Base-by-base conservation (phyloP, 2,329 filamentous ascomycete genomes). In the Alternaria viburni region DNA sequence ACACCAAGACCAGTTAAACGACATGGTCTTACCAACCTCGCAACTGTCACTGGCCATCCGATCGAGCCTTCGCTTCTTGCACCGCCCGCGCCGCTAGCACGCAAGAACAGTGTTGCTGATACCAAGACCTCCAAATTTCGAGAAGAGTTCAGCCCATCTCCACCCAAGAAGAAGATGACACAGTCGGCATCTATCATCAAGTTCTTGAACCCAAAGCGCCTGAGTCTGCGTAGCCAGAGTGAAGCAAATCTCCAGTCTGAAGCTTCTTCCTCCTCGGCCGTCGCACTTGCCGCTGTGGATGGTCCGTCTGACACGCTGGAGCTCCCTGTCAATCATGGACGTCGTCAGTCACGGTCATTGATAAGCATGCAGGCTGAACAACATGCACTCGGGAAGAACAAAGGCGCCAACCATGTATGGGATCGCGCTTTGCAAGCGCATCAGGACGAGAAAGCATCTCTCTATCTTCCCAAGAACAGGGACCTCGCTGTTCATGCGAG, bases 91-190 rank as follows among this genome's bases (percentile, higher is more conserved):
- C 51, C 49, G 3, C 25, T 72, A 15, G 64, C 64, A 9, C 69
- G 70, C 19, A 75, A 74, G 30, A 77, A 77, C 57, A 77, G 75
- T 26, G 71, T 77, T 13, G 72, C 73, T 6, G 68, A 69, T 25
- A 77, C 75, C 0, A 77, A 78, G 36, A 74, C 67, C 26, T 78
- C 77, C 1, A 78, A 76, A 30, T 80, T 80, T 28, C 71, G 72
- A 8, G 77, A 80, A 64, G 77, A 79, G 26, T 77, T 80, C 63
- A 77, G 74, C 43, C 74, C 72, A 2, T 70, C 76, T 7, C 75
- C 75, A 15, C 68, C 73, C 5, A 67, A 65, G 36, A 79, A 74
- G 58, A 77, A 64, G 36, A 57, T 68, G 12, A 66, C 66, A 1
- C 63, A 71, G 8, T 72, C 75, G 8, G 62, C 65, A 11, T 76